Base-by-base conservation (phyloP, 495 filamentous ascomycete species). In the Penicillium tannophilum region DNA sequence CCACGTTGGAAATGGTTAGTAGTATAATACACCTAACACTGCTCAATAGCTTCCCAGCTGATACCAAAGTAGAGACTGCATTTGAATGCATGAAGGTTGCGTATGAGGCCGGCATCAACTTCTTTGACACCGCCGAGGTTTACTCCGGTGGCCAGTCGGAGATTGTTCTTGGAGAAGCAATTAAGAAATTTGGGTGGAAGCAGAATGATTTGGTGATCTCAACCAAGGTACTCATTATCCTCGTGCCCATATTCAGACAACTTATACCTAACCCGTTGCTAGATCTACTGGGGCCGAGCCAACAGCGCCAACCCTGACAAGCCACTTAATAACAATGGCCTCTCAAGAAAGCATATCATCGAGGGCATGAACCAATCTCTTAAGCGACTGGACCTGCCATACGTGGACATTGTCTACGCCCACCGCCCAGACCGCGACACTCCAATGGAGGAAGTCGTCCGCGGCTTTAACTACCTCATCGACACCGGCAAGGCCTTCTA, bases 361-460 rank as follows among this genome's bases (percentile, higher is more conserved):
- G 90, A 93, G 77, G 88, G 87, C 23, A 76, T 79, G 28, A 80
- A 84, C 53, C 80, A 79, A 5, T 86, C 85, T 0, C 79, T 96
- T 14, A 68, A 83, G 55, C 84, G 92, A 4, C 77, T 96, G 12
- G 82, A 86, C 35, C 83, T 92, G 6, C 82, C 86, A 23, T 82
- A 82, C 56, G 79, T 96, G 55, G 92, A 95, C 64, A 72, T 95
- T 26, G 81, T 95, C 60, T 93, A 90, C 68, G 91, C 91, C 5
- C 92, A 96, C 71, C 86, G 92, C 10, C 89, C 92, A 10, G 92
- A 95, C 72, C 78, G 88, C 5, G 77, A 86, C 43, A 94, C 91
- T 0, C 92, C 92, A 3, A 93, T 95, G 80, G 89, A 92, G 68
- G 92, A 96, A 73, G 84, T 85, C 36, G 92, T 95, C 36, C 85